A percentile compares a stretch with the other conserved stretches of the same genome.
These are phyloP conservation scores for Solanum hybrid DNA, from an alignment of 305 asterid genomes.

Conservation along the genomic window DNA sequence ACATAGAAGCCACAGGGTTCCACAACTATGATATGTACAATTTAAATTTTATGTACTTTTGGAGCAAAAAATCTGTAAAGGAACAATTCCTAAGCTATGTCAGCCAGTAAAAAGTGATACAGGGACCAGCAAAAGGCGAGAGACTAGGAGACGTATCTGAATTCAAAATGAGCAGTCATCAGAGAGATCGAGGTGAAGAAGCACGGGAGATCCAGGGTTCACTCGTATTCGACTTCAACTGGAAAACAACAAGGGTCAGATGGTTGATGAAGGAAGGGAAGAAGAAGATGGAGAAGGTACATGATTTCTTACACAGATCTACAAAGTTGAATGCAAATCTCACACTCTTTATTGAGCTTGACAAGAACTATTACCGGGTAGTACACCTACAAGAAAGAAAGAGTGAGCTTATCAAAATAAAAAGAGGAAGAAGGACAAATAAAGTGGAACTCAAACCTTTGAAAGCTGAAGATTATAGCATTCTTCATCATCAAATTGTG, in stretches of 20 bases:
- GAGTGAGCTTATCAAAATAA: background rate
- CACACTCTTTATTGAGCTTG: background rate
- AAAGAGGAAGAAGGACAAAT: no score
- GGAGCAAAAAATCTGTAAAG: background rate
- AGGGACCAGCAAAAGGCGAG: background rate
- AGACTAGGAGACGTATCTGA: background rate
- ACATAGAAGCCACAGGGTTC: no score
- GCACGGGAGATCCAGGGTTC: background rate
- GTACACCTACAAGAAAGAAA: background rate
- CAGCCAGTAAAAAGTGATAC: background rate
- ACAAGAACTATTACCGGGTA: background rate
- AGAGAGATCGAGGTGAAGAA: background rate
- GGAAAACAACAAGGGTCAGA: background rate
- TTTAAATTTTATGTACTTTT: no score
- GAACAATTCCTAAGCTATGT: background rate
- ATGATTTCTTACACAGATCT: no score
- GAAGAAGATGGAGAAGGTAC: background rate
- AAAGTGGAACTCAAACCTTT: background rate
- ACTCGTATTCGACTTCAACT: background rate
- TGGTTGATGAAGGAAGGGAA: background rate
- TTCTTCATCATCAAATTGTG: background rate
- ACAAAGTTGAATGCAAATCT: background rate
- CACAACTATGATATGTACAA: no score
- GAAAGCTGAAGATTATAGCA: background rate
- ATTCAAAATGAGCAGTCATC: background rate